A percentile compares a stretch with the other conserved stretches of the same genome.
Conservation (phyloP, 192 early-diverging fungal species). For the Coemansia sp. region DNA sequence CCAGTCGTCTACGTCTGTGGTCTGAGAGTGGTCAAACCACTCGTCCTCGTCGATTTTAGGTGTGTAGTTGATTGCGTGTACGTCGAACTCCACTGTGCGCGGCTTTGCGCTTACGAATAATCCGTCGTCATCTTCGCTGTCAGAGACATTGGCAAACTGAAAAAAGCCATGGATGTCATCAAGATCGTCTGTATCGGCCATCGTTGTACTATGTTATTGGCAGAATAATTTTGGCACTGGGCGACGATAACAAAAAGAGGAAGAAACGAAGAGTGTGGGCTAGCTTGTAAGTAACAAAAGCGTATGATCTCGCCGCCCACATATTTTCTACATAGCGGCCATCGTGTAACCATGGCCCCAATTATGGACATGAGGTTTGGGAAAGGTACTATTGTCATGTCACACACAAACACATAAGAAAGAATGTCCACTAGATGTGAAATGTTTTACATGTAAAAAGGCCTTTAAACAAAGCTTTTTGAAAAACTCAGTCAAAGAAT, state of each 20-base stretch:
- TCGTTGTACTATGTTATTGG: constrained; percentile 8
- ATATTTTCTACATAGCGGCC: too few relatives aligned
- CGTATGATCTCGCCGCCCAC: too few relatives aligned
- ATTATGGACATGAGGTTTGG: too few relatives aligned
- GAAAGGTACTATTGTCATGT: background rate
- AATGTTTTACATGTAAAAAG: too few relatives aligned
- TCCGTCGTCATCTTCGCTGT: constrained; percentile 41
- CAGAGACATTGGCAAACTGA: constrained; percentile 43
- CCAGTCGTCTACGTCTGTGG: constrained; percentile 15
- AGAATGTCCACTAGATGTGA: too few relatives aligned
- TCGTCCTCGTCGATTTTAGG: constrained; percentile 41
- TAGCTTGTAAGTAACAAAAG: too few relatives aligned
- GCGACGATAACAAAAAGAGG: background rate
- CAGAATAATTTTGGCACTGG: background rate
- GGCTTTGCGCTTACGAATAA: constrained; percentile 34
- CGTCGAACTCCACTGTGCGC: constrained; percentile 31
- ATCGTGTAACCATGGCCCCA: too few relatives aligned
- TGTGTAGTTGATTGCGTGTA: constrained; percentile 30
- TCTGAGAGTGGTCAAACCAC: constrained; percentile 38
- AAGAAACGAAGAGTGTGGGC: background rate
- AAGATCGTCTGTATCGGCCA: constrained; percentile 15
- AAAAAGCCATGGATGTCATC: constrained; percentile 54
- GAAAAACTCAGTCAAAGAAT: background rate
- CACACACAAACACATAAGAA: too few relatives aligned
- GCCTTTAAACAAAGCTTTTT: background rate